Percentiles rank a stretch among this genome's conserved stretches.
phyloP scores from a whole-genome alignment of 805 yeast genomes.

The Metschnikowia henanensis region DNA sequence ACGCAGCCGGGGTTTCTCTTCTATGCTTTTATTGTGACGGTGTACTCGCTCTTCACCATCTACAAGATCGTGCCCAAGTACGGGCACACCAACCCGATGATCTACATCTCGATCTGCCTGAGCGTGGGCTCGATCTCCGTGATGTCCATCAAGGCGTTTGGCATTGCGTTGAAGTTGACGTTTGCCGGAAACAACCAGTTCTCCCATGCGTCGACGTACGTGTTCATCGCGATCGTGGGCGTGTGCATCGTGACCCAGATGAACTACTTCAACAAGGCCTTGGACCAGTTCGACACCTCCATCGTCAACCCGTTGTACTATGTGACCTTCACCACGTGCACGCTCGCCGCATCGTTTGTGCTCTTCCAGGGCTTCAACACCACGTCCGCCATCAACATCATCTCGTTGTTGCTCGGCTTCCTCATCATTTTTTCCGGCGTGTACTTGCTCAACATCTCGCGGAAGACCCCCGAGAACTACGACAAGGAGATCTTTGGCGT shows the following conservation, averaged over 20 bases:
- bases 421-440: slow-evolving; percentile 87
- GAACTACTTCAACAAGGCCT: slow-evolving; percentile 92
- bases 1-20: slow-evolving; percentile 72
- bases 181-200: slow-evolving; percentile 85
- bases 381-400: slow-evolving; percentile 72
- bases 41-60: slow-evolving; percentile 75
- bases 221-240: slow-evolving; percentile 74
- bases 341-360: slow-evolving; percentile 82
- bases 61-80: slow-evolving; percentile 79
- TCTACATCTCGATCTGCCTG: slow-evolving; percentile 86
- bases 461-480: slow-evolving; percentile 56
- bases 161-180: slow-evolving; percentile 85
- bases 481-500: slow-evolving; percentile 59
- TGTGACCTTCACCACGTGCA: slow-evolving; percentile 88
- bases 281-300: slow-evolving; percentile 91
- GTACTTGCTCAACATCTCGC: slow-evolving; percentile 73
- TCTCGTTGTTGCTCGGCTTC: slow-evolving; percentile 82
- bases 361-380: slow-evolving; percentile 87
- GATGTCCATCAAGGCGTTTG: slow-evolving; percentile 91
- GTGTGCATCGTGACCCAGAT: slow-evolving; percentile 86
- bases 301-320: slow-evolving; percentile 90
- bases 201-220: slow-evolving; percentile 78
- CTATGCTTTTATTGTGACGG: slow-evolving; percentile 61
- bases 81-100: slow-evolving; percentile 82
- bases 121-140: slow-evolving; percentile 89